Conservation (phyloP, 495 filamentous ascomycete genomes). For the Podospora tetraspora region DNA sequence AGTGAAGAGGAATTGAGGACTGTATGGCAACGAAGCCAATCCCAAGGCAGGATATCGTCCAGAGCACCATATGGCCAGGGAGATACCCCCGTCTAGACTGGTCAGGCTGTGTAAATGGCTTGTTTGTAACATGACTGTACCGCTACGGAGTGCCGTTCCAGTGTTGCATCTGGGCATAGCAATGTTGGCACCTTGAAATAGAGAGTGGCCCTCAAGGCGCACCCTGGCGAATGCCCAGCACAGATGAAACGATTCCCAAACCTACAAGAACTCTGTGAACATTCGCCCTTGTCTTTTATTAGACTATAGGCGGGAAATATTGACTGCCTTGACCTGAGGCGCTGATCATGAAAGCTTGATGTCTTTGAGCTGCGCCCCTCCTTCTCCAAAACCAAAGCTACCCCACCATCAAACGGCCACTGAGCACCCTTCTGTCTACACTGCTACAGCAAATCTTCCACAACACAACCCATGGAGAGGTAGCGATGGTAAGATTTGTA, state of each 20-base stretch:
- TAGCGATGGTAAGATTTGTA: conserved; percentile 37
- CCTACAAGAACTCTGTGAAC: neutral
- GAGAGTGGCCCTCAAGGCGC: neutral
- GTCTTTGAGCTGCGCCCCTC: conserved; percentile 1
- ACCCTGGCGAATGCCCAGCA: neutral
- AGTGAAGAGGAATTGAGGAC: neutral
- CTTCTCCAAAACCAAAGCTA: conserved; percentile 11
- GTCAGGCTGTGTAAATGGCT: neutral
- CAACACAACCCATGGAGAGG: conserved; percentile 26
- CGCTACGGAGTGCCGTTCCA: neutral
- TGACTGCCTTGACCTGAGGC: neutral
- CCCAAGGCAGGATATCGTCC: neutral
- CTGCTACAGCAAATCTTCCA: neutral
- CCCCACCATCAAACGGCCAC: conserved; percentile 14
- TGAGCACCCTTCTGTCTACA: neutral
- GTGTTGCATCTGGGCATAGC: neutral
- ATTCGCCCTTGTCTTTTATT: neutral
- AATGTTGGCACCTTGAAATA: neutral
- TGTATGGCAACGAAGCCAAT: neutral
- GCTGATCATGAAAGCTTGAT: neutral
- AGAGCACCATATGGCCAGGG: neutral
- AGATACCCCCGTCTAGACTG: neutral
- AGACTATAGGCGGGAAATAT: neutral
- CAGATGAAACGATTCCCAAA: neutral
- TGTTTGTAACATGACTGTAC: neutral